A percentile compares a stretch with the other conserved stretches of the same genome.
Conservation (phyloP, 2,329 filamentous ascomycete genomes). For the Trichophyton schoenleinii region DNA sequence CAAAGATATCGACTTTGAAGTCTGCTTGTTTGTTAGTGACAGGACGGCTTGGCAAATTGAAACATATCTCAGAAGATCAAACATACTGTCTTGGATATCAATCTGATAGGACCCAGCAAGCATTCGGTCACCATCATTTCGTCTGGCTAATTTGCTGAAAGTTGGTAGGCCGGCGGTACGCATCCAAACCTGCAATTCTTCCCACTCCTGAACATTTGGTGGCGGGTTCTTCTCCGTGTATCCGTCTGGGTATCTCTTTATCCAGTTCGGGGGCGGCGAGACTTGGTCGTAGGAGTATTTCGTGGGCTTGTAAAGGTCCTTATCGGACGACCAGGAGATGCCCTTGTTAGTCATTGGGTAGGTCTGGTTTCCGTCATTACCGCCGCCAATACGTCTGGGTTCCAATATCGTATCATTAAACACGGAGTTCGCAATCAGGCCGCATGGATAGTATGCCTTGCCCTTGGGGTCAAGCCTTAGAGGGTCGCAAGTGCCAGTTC, state of each 20-base stretch:
- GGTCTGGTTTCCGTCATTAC: slow-evolving; percentile 31
- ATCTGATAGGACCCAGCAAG: slow-evolving; percentile 59
- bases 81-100: slow-evolving; percentile 65
- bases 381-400: slow-evolving; percentile 48
- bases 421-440: slow-evolving; percentile 86
- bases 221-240: slow-evolving; percentile 55
- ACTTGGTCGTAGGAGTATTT: slow-evolving; percentile 55
- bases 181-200: slow-evolving; percentile 98
- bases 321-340: slow-evolving; percentile 81
- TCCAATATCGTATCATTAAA: slow-evolving; percentile 84
- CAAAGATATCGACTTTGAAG: slow-evolving; percentile 66
- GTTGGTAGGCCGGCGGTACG: slow-evolving; percentile 83
- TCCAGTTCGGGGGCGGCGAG: slow-evolving; percentile 79
- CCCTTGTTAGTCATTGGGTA: slow-evolving; percentile 67
- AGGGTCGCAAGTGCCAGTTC: slow-evolving; percentile 61
- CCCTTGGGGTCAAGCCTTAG: slow-evolving; percentile 44
- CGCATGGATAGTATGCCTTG: slow-evolving; percentile 83
- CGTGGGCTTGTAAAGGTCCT: slow-evolving; percentile 60
- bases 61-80: not conserved
- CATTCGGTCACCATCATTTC: slow-evolving; percentile 64
- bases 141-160: slow-evolving; percentile 84
- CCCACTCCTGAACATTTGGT: slow-evolving; percentile 60
- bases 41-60: not conserved
- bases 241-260: slow-evolving; percentile 51
- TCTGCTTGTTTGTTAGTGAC: slow-evolving; percentile 38